A percentile compares a stretch with the other conserved stretches of the same genome.
phyloP scores from a whole-genome alignment of 345 rosid species.

The Brassica incana region DNA sequence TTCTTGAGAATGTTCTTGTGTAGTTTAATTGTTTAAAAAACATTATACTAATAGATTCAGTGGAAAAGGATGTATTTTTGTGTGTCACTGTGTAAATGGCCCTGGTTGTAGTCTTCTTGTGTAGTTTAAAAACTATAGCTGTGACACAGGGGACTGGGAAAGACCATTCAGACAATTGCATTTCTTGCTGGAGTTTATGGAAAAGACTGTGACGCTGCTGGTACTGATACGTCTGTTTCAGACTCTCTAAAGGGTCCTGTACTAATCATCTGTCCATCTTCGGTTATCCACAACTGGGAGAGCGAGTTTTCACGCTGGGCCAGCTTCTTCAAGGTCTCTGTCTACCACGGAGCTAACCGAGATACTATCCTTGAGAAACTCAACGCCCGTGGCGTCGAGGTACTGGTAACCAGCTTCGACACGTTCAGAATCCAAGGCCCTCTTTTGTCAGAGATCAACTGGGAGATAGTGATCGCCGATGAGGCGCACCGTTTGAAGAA shows the following conservation, averaged over 20 bases:
- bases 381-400: constrained; percentile 60
- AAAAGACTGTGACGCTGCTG: constrained; percentile 64
- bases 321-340: constrained; percentile 63
- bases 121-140: neutral
- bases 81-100: too few relatives aligned
- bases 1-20: constrained; percentile 15
- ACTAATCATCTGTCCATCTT: constrained; percentile 80
- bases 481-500: constrained; percentile 94
- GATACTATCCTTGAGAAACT: constrained; percentile 77
- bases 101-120: neutral
- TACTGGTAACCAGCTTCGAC: constrained; percentile 86
- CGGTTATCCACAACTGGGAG: constrained; percentile 94
- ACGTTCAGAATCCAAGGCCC: constrained; percentile 74
- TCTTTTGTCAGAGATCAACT: constrained; percentile 59
- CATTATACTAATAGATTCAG: too few relatives aligned
- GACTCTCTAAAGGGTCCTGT: constrained; percentile 55
- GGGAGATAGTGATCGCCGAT: constrained; percentile 91
- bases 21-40: neutral
- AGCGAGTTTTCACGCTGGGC: constrained; percentile 88
- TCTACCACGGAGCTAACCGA: constrained; percentile 80
- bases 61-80: too few relatives aligned
- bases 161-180: constrained; percentile 93
- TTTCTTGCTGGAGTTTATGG: constrained; percentile 82
- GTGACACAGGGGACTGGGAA: constrained; percentile 82
- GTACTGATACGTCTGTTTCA: constrained; percentile 29